Conservation (phyloP, 345 rosid genomes). For the Lepidium aucheri region DNA sequence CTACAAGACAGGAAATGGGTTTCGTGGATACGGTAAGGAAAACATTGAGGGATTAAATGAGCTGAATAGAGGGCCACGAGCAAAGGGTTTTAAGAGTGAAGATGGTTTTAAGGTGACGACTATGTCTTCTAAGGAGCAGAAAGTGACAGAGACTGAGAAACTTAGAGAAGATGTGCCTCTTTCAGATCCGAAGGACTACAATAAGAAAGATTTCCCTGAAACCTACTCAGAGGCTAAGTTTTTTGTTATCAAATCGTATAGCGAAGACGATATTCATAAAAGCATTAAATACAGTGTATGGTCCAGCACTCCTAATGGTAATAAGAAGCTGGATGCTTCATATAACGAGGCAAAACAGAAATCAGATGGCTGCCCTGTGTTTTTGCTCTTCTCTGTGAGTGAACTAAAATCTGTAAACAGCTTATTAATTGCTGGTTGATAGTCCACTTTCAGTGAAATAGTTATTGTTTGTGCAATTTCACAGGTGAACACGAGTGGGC, state of each 20-base stretch:
- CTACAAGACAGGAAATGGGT: conserved; percentile 34
- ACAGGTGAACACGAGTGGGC: conserved; percentile 81
- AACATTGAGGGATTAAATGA: conserved; percentile 64
- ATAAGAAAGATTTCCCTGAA: conserved; percentile 47
- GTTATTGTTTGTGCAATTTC: conserved; percentile 2
- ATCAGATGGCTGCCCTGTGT: conserved; percentile 47
- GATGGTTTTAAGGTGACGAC: conserved; percentile 14
- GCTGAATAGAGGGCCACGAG: conserved; percentile 74
- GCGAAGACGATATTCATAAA: conserved; percentile 81
- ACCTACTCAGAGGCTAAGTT: conserved; percentile 50
- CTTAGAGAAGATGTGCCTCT: conserved; percentile 27
- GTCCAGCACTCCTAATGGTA: conserved; percentile 77
- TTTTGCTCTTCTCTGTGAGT: conserved; percentile 70
- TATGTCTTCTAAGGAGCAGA: conserved; percentile 6
- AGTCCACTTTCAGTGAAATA: background rate
- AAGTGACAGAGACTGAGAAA: conserved; percentile 6
- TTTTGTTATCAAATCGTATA: conserved; percentile 66
- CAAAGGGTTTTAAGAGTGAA: conserved; percentile 49
- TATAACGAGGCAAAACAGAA: conserved; percentile 50
- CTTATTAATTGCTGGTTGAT: background rate
- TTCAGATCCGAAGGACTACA: conserved; percentile 40
- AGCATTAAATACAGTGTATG: conserved; percentile 75
- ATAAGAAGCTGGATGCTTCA: conserved; percentile 68
- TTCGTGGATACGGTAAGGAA: conserved; percentile 47
- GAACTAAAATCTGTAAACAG: background rate